Percentiles rank a stretch among this genome's conserved stretches.
Conservation (phyloP, 1,139 yeast genomes). For the Diutina rugosa region DNA sequence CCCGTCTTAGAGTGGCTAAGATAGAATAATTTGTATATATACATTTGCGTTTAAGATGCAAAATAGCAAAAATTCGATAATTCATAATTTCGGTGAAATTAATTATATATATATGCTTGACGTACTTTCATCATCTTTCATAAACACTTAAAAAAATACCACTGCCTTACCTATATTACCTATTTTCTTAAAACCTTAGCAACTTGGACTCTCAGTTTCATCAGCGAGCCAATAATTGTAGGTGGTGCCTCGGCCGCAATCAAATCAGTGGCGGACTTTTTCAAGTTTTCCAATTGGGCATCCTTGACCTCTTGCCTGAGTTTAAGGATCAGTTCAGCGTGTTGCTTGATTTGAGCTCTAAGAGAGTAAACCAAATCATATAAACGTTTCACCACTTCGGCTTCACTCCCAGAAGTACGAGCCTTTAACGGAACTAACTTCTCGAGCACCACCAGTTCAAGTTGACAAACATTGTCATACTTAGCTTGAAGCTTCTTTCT, state of each 20-base stretch:
- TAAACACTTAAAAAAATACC: too few species aligned
- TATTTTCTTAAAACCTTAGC: not conserved
- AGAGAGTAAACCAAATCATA: not conserved
- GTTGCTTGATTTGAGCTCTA: not conserved
- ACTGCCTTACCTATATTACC: not conserved
- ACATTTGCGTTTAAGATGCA: too few species aligned
- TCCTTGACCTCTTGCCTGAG: not conserved
- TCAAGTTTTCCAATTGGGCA: not conserved
- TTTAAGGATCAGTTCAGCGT: not conserved
- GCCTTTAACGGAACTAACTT: not conserved
- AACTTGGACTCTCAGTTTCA: not conserved
- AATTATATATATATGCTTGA: too few species aligned
- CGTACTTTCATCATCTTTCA: too few species aligned
- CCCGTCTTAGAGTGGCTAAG: too few species aligned
- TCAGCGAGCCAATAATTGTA: not conserved
- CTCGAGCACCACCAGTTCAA: not conserved
- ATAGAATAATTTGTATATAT: too few species aligned
- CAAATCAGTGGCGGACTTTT: not conserved
- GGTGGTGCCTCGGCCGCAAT: not conserved
- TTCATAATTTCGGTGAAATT: too few species aligned
- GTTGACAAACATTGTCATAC: not conserved
- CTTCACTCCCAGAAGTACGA: not conserved
- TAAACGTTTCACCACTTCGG: not conserved
- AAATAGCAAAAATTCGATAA: too few species aligned
- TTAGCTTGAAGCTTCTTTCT: not conserved